Evolutionary conservation across 2,329 filamentous ascomycete species (phyloP), one percentile per base, ranked within the genome.

Genomic region (Aspergillus sp.): DNA sequence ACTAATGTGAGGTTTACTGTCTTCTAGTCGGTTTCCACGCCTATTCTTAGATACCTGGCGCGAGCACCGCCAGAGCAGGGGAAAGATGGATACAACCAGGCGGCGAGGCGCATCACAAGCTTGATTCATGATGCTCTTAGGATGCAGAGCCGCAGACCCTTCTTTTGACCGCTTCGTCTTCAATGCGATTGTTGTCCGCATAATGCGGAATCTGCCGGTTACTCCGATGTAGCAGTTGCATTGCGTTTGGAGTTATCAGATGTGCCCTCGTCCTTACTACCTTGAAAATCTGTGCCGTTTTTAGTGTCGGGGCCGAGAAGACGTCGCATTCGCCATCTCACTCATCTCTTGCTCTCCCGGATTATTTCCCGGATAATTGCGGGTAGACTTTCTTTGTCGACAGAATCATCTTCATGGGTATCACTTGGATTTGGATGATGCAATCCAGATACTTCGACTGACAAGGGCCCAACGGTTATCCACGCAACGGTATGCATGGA

Each of bases 1-100:
- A 45, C 34, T 51, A 30, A 57, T 13, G 31, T 25, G 19, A 25
- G 11, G 9, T 41, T 58, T 38, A 19, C 54, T 45, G 59, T 53
- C 51, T 61, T 64, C 55, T 55, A 60, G 61, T 41, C 19, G 22
- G 54, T 34, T 61, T 60, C 54, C 45, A 57, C 55, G 47, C 34
- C 63, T 65, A 65, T 65, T 65, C 60, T 62, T 62, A 63, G 63
- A 50, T 23, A 19, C n/a, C 50, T 57, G 41, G 25, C 23, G 49
- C 23, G 17, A 54, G 51, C 49, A 54, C 56, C 22, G 48, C 38
- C 50, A 17, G 28, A 17, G 31, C 13, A 13, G 34, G 28, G 28
- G 28, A 41, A 50, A 43, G n/a, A 38, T 49, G 53, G 23, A 57
- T 54, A 34, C 19, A 30, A 25, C 22, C 28, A 47, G 23, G 57